These are phyloP conservation scores for Mycena sp. DNA, from an alignment of 1,284 basidiomycete species.

Conservation along the genomic window DNA sequence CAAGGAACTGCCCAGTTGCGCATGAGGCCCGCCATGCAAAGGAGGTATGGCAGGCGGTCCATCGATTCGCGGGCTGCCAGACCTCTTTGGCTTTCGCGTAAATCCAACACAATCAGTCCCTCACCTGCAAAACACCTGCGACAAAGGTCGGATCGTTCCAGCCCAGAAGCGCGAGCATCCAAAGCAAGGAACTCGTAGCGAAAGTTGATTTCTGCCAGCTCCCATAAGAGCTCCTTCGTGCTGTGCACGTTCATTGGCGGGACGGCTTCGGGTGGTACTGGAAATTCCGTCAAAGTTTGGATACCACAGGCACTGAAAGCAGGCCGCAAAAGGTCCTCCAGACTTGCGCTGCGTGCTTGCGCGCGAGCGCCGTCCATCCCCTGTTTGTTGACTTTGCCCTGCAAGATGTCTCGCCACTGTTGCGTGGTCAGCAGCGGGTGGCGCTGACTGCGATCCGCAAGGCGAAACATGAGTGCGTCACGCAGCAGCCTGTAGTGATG, in stretches of 20 bases:
- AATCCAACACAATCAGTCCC: neutral
- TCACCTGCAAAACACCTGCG: neutral
- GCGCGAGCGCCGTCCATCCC: neutral
- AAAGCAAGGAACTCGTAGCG: neutral
- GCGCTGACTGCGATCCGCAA: neutral
- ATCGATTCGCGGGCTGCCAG: neutral
- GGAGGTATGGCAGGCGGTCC: no score
- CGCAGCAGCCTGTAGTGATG: conserved; percentile 1
- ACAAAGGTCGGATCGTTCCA: neutral
- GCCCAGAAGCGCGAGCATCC: neutral
- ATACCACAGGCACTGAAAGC: conserved; percentile 3
- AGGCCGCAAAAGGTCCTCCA: conserved; percentile 5
- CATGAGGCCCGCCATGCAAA: no score
- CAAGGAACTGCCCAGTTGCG: neutral
- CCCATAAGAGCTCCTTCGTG: neutral
- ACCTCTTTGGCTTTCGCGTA: no score
- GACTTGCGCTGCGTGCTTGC: neutral
- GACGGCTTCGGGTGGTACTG: neutral
- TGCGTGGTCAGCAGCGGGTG: neutral
- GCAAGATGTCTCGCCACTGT: conserved; percentile 1
- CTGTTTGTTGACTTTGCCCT: conserved; percentile 2
- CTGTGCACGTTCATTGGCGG: neutral
- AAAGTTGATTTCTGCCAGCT: no score
- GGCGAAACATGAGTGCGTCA: no score
- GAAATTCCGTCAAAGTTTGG: no score